These are phyloP conservation scores for Fusarium multiceps DNA, from an alignment of 2,329 filamentous ascomycete species.

Conservation along the genomic window DNA sequence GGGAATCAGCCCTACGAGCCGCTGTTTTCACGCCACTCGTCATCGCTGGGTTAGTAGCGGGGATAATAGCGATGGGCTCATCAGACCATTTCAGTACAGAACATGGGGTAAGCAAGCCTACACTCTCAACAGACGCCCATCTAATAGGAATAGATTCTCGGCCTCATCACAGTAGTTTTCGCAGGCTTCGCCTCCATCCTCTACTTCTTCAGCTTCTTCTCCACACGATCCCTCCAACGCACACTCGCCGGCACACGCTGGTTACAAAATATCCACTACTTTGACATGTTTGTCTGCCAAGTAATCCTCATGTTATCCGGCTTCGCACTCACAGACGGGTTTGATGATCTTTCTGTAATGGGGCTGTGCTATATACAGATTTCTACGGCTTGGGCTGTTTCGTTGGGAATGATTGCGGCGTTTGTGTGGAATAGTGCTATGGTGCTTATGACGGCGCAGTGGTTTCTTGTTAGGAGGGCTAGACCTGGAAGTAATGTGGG, in stretches of 20 bases:
- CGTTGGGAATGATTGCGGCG: conserved; percentile 12
- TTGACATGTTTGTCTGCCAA: conserved; percentile 23
- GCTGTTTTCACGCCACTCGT: conserved; percentile 8
- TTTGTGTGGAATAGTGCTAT: conserved; percentile 25
- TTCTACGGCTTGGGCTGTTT: conserved; percentile 7
- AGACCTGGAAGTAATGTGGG: not conserved
- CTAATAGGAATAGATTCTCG: not conserved
- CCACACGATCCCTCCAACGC: not conserved
- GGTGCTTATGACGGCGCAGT: conserved; percentile 19
- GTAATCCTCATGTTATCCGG: conserved; percentile 20
- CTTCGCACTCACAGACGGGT: conserved; percentile 4
- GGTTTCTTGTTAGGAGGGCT: conserved; percentile 17
- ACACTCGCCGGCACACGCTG: not conserved
- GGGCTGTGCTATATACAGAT: conserved; percentile 16
- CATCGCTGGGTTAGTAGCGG: not conserved
- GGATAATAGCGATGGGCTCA: conserved; percentile 6
- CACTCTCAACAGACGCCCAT: accelerated
- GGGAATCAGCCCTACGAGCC: conserved; percentile 8
- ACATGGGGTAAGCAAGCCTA: not conserved
- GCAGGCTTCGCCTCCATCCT: not conserved
- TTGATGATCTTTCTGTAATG: conserved; percentile 7
- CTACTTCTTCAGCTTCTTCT: conserved; percentile 17
- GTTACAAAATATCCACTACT: conserved; percentile 11
- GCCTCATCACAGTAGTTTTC: not conserved
- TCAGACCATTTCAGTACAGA: conserved; percentile 20